Evolutionary conservation across 2,329 filamentous ascomycete species (phyloP).

Genomic region (Clonostachys sp.): DNA sequence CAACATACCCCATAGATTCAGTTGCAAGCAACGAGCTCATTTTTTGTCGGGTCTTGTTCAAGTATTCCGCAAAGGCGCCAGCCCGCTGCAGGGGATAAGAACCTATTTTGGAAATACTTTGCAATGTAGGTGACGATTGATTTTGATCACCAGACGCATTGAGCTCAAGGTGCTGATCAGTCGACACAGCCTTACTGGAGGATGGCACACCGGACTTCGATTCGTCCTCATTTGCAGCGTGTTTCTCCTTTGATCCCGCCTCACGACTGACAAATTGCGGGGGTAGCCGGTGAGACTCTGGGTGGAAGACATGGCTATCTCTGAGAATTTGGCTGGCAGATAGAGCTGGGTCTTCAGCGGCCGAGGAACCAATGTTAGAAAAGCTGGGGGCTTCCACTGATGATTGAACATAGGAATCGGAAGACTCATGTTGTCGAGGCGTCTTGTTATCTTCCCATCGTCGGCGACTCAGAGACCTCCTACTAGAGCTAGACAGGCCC

Average conservation of each 20-base stretch:
- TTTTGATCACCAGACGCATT: too few relatives aligned
- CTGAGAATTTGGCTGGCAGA: constrained; percentile 89
- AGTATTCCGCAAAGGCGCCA: constrained; percentile 75
- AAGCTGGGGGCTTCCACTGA: constrained; percentile 69
- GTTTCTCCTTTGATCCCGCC: constrained; percentile 1
- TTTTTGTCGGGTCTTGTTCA: constrained; percentile 72
- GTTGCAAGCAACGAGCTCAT: constrained; percentile 81
- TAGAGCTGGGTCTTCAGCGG: constrained; percentile 59
- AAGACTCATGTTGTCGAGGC: constrained; percentile 43
- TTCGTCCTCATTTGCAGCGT: constrained; percentile 1
- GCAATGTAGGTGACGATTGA: constrained; percentile 30
- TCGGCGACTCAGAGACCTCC: constrained; percentile 45
- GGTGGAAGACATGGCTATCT: constrained; percentile 84
- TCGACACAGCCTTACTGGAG: constrained; percentile 12
- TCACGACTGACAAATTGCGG: neutral
- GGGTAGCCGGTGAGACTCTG: constrained; percentile 18
- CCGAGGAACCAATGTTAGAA: constrained; percentile 65
- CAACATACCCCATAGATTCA: constrained; percentile 93
- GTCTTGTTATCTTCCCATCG: constrained; percentile 32
- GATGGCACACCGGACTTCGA: constrained; percentile 9
- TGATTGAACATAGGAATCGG: constrained; percentile 67
- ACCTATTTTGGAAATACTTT: constrained; percentile 56
- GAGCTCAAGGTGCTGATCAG: too few relatives aligned
- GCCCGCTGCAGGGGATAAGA: constrained; percentile 80
- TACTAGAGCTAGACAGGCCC: constrained; percentile 55